Percentiles rank a stretch among this genome's conserved stretches.
phyloP scores from a whole-genome alignment of 805 yeast genomes.

The Hanseniaspora vineae region DNA sequence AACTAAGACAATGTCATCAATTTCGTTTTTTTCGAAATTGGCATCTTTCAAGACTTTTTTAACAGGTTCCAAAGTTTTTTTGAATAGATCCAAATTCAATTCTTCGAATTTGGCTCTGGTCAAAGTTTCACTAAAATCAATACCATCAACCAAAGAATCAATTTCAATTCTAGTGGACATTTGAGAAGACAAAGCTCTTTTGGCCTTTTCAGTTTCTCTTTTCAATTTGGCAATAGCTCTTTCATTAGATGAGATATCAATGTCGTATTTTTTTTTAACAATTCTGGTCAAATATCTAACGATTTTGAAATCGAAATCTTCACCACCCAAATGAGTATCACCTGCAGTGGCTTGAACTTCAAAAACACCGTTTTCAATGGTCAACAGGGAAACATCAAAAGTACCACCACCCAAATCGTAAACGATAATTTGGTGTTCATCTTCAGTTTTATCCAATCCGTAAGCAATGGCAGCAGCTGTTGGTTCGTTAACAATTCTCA shows the following conservation, averaged over 20 bases:
- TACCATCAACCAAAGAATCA: conserved; percentile 88
- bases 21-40: conserved; percentile 71
- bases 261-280: conserved; percentile 84
- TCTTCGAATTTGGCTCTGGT: conserved; percentile 98
- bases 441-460: conserved; percentile 74
- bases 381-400: conserved; percentile 77
- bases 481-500: conserved; percentile 87
- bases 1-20: conserved; percentile 90
- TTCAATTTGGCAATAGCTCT: conserved; percentile 87
- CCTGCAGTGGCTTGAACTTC: conserved; percentile 92
- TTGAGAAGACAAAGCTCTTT: conserved; percentile 90
- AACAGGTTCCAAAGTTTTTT: conserved; percentile 90
- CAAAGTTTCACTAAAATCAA: conserved; percentile 88
- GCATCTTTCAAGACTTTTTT: conserved; percentile 93
- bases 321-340: conserved; percentile 97
- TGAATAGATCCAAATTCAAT: conserved; percentile 82
- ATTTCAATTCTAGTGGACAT: conserved; percentile 94
- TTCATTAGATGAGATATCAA: conserved; percentile 68
- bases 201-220: conserved; percentile 97
- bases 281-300: conserved; percentile 76
- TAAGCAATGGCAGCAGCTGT: conserved; percentile 98
- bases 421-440: conserved; percentile 81
- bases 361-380: conserved; percentile 84
- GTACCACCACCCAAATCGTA: conserved; percentile 98
- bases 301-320: conserved; percentile 84